Conservation (phyloP, 2,329 filamentous ascomycete genomes). For the Endoconidiophora polonica region DNA sequence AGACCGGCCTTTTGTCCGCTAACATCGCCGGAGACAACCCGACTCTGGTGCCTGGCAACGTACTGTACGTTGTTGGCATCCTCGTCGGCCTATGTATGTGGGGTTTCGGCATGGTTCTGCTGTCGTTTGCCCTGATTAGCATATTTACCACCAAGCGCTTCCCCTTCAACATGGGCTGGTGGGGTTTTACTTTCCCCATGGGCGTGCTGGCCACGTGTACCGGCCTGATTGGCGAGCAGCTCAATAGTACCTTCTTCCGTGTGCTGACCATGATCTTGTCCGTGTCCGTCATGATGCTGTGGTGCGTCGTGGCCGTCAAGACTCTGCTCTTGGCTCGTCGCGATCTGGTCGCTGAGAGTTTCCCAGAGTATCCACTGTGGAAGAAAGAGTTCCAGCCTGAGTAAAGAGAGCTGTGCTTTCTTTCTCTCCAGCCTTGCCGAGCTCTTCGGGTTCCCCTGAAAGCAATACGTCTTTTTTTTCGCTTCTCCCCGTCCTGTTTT, state of each 20-base stretch:
- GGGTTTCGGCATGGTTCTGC: constrained; percentile 29
- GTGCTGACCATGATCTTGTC: constrained; percentile 25
- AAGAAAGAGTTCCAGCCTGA: constrained; percentile 13
- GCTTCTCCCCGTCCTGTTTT: not conserved
- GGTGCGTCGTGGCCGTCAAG: constrained; percentile 25
- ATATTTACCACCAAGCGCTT: constrained; percentile 24
- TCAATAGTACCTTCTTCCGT: constrained; percentile 28
- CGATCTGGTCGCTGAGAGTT: constrained; percentile 12
- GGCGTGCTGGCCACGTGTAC: constrained; percentile 29
- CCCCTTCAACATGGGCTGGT: constrained; percentile 32
- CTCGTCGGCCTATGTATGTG: constrained; percentile 27
- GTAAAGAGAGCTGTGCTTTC: constrained; percentile 2
- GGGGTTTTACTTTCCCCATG: constrained; percentile 31
- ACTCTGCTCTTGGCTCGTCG: constrained; percentile 21
- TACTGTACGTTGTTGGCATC: constrained; percentile 44
- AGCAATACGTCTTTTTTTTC: not conserved
- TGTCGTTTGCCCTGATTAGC: constrained; percentile 27
- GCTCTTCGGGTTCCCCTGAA: not conserved
- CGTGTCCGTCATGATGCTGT: constrained; percentile 25
- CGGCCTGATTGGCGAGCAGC: constrained; percentile 23
- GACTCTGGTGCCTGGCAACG: constrained; percentile 23
- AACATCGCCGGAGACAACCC: constrained; percentile 15
- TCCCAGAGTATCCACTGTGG: constrained; percentile 11
- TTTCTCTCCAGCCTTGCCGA: not conserved
- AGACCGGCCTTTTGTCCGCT: constrained; percentile 25